Conservation (phyloP, 805 yeast genomes). For the Zygotorulaspora danielsina region DNA sequence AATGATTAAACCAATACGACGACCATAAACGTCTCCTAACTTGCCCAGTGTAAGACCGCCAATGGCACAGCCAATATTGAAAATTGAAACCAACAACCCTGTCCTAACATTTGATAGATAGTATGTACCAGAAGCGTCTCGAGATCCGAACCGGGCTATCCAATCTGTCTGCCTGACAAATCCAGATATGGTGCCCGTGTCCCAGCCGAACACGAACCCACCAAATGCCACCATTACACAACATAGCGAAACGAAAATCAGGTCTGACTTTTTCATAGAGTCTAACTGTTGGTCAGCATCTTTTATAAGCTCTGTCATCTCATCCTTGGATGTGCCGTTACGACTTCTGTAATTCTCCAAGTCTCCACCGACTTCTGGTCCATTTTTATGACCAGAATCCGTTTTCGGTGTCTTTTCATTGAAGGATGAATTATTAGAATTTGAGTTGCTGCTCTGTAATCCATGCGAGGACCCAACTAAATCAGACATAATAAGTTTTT, state of each 20-base stretch:
- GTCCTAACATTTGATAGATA: slow-evolving; percentile 49
- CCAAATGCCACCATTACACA: slow-evolving; percentile 31
- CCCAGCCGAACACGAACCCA: slow-evolving; percentile 68
- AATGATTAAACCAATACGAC: slow-evolving; percentile 56
- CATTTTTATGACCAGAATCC: slow-evolving; percentile 3
- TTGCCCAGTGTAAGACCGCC: slow-evolving; percentile 61
- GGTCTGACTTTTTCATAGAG: slow-evolving; percentile 13
- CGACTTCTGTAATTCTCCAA: slow-evolving; percentile 11
- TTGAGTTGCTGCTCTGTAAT: slow-evolving; percentile 5
- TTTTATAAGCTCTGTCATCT: slow-evolving; percentile 17
- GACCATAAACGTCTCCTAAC: slow-evolving; percentile 57
- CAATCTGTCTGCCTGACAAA: slow-evolving; percentile 57
- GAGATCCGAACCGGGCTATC: slow-evolving; percentile 51
- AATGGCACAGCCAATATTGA: slow-evolving; percentile 70
- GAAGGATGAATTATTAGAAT: slow-evolving; percentile 9
- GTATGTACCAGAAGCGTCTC: slow-evolving; percentile 40
- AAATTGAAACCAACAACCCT: slow-evolving; percentile 54
- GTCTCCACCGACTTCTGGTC: slow-evolving; percentile 8
- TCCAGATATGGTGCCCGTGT: slow-evolving; percentile 75
- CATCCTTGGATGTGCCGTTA: slow-evolving; percentile 14
- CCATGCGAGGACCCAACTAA: neutral
- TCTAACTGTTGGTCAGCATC: slow-evolving; percentile 20
- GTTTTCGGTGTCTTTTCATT: slow-evolving; percentile 6
- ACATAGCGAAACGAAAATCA: slow-evolving; percentile 20
- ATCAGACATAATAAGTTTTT: slow-evolving; percentile 1